Conservation (phyloP, 805 yeast genomes). For the Candida succiphila region DNA sequence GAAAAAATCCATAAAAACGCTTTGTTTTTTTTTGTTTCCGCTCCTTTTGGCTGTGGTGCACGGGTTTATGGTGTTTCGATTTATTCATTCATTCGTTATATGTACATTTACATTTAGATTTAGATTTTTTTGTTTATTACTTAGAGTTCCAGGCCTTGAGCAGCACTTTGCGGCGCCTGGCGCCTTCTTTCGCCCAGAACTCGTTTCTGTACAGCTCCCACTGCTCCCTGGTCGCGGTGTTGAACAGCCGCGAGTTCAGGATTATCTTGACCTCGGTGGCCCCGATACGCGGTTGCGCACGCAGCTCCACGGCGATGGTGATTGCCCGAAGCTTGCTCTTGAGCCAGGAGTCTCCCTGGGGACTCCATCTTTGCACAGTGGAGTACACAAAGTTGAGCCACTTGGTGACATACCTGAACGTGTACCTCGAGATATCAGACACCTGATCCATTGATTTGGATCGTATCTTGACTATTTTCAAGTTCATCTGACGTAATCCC, state of each 20-base stretch:
- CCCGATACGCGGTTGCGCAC: slow-evolving; percentile 57
- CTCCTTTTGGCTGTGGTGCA: too few relatives aligned
- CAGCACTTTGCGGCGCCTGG: slow-evolving; percentile 36
- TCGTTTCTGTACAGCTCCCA: slow-evolving; percentile 94
- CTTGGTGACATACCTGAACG: too few relatives aligned
- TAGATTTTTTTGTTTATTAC: too few relatives aligned
- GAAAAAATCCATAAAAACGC: too few relatives aligned
- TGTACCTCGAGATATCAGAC: slow-evolving; percentile 17
- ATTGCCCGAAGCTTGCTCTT: neutral
- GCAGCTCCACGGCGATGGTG: slow-evolving; percentile 8
- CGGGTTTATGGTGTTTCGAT: too few relatives aligned
- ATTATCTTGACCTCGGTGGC: slow-evolving; percentile 73
- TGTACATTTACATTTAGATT: too few relatives aligned
- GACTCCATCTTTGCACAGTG: too few relatives aligned
- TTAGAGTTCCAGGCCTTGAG: too few relatives aligned
- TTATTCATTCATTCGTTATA: too few relatives aligned
- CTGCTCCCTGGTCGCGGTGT: slow-evolving; percentile 76
- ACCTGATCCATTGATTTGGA: slow-evolving; percentile 13
- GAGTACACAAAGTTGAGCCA: too few relatives aligned
- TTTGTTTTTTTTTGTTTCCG: too few relatives aligned
- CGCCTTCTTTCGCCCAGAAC: slow-evolving; percentile 83
- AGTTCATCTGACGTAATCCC: slow-evolving; percentile 76
- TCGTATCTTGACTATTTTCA: slow-evolving; percentile 59
- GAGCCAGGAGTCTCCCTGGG: neutral
- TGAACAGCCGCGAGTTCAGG: slow-evolving; percentile 72